A percentile compares a stretch with the other conserved stretches of the same genome.
phyloP scores from a whole-genome alignment of 768 basidiomycete species.

The Hericium alpestre region DNA sequence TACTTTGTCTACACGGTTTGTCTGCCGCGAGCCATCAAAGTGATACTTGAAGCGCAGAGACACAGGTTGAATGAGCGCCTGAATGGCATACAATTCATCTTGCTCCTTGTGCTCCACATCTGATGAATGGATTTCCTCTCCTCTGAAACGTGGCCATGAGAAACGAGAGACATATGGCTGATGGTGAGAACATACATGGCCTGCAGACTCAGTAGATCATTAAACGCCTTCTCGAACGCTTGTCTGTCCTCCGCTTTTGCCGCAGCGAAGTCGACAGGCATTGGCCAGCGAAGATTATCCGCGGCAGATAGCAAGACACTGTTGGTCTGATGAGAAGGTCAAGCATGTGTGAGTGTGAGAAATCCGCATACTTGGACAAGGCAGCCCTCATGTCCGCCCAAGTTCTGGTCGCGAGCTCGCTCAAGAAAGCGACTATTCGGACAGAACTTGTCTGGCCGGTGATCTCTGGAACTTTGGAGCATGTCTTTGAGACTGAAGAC shows the following conservation, averaged over 20 bases:
- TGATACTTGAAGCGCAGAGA: constrained; percentile 88
- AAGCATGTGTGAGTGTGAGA: neutral
- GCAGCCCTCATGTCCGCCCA: constrained; percentile 66
- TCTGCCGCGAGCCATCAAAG: constrained; percentile 78
- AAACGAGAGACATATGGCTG: constrained; percentile 1
- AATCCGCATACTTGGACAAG: constrained; percentile 42
- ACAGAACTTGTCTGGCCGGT: constrained; percentile 34
- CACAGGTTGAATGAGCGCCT: constrained; percentile 76
- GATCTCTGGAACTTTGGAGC: constrained; percentile 33
- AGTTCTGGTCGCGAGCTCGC: constrained; percentile 53
- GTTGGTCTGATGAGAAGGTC: constrained; percentile 3
- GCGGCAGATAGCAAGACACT: constrained; percentile 57
- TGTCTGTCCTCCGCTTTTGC: constrained; percentile 40
- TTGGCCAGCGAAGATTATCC: constrained; percentile 82
- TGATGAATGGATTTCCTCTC: constrained; percentile 32
- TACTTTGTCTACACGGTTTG: constrained; percentile 91
- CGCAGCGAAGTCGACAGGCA: constrained; percentile 51
- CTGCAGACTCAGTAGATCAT: constrained; percentile 70
- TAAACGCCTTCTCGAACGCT: constrained; percentile 68
- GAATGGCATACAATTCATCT: constrained; percentile 70
- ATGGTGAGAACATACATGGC: constrained; percentile 43
- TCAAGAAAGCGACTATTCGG: constrained; percentile 52
- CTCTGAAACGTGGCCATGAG: constrained; percentile 26
- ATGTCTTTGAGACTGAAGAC: constrained; percentile 32
- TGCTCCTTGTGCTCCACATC: constrained; percentile 22